Conservation (phyloP, 768 basidiomycete genomes). For the Lactarius hengduanensis region DNA sequence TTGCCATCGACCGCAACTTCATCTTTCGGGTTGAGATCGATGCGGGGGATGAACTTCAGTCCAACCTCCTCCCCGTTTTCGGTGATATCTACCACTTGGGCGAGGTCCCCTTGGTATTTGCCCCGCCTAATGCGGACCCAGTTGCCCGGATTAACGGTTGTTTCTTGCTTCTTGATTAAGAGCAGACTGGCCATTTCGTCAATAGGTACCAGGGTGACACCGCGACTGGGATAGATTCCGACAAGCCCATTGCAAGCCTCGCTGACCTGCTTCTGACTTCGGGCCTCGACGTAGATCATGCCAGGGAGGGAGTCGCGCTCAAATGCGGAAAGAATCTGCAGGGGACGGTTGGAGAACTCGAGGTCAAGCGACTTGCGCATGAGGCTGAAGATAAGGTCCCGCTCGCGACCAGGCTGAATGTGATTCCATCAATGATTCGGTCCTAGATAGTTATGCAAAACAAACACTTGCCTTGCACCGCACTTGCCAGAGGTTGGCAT, state of each 20-base stretch:
- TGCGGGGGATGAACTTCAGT: constrained; percentile 94
- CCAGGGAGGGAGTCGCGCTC: constrained; percentile 93
- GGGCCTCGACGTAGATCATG: constrained; percentile 96
- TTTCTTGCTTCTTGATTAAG: constrained; percentile 93
- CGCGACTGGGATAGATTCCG: constrained; percentile 83
- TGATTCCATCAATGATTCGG: neutral
- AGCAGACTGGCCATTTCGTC: constrained; percentile 97
- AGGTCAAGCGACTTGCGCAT: constrained; percentile 90
- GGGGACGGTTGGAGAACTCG: constrained; percentile 72
- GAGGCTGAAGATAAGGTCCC: constrained; percentile 90
- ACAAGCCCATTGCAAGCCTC: constrained; percentile 88
- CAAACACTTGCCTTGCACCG: constrained; percentile 71
- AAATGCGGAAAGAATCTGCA: constrained; percentile 91
- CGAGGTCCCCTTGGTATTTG: constrained; percentile 91
- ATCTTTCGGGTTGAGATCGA: constrained; percentile 91
- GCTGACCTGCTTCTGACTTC: constrained; percentile 80
- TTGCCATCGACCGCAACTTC: constrained; percentile 63
- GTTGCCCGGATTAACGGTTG: constrained; percentile 77
- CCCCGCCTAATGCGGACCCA: constrained; percentile 97
- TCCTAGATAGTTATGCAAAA: neutral
- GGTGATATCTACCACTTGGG: constrained; percentile 91
- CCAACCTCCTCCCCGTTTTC: constrained; percentile 93
- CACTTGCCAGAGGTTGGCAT: constrained; percentile 95
- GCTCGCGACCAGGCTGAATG: constrained; percentile 80
- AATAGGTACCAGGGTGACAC: constrained; percentile 84